Conservation (phyloP, 2,329 filamentous ascomycete species). For the Sporothrix curviconia region DNA sequence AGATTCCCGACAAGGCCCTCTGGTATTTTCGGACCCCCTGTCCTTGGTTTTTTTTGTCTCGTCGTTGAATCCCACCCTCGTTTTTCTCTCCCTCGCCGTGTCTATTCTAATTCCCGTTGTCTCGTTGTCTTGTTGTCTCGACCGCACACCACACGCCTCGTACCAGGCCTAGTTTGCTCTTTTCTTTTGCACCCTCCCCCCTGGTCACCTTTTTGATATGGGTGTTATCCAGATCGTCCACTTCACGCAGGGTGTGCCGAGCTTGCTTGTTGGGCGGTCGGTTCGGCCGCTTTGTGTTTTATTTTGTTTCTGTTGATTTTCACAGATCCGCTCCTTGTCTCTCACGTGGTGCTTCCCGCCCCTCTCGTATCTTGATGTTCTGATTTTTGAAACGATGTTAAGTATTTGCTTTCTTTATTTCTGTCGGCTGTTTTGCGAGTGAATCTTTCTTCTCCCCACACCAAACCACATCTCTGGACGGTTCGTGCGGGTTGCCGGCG, state of each 20-base stretch:
- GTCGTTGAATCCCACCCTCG: not conserved
- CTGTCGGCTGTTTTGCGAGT: no score
- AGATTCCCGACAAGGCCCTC: slow-evolving; percentile 3
- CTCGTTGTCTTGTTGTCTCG: not conserved
- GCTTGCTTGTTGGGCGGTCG: not conserved
- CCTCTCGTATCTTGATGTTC: not conserved
- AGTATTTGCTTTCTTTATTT: not conserved
- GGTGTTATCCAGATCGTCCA: not conserved
- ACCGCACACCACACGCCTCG: not conserved
- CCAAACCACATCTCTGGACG: no score
- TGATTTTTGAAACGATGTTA: not conserved
- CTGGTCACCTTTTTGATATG: not conserved
- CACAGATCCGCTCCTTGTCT: not conserved
- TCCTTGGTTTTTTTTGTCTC: not conserved
- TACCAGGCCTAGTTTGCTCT: not conserved
- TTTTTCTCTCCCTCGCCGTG: not conserved
- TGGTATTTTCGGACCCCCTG: not conserved
- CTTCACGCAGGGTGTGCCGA: not conserved
- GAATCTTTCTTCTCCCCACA: slow-evolving; percentile 5
- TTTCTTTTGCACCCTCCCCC: not conserved
- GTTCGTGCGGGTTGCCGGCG: no score
- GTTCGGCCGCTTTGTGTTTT: slow-evolving; percentile 3
- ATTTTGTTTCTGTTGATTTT: not conserved
- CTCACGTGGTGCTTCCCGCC: not conserved
- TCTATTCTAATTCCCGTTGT: not conserved